Evolutionary conservation across 2,329 filamentous ascomycete species (phyloP).

Genomic region (Aspergillus fumigatus): DNA sequence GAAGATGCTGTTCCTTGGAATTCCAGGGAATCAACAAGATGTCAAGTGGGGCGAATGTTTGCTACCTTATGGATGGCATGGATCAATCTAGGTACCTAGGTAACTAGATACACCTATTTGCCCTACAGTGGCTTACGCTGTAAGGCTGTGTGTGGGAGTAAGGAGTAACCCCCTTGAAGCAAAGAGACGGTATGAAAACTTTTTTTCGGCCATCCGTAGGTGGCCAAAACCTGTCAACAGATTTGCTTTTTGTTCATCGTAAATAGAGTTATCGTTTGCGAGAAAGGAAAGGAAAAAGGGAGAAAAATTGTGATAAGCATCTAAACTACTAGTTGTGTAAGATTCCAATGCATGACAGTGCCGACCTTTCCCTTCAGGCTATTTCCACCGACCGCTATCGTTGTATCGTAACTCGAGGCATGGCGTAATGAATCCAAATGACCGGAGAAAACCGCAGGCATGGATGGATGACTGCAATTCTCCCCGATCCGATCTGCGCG

Average conservation of each 20-base stretch:
- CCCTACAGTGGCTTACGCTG: background rate
- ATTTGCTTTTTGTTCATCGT: background rate
- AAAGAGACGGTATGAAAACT: constrained; percentile 6
- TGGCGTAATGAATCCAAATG: constrained; percentile 21
- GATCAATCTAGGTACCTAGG: background rate
- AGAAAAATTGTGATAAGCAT: constrained; percentile 25
- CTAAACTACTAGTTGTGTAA: constrained; percentile 25
- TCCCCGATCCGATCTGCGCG: constrained; percentile 8
- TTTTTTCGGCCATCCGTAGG: constrained; percentile 5
- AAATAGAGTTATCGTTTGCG: constrained; percentile 21
- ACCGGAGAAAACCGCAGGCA: constrained; percentile 5
- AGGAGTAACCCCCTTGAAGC: background rate
- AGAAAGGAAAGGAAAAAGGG: constrained; percentile 9
- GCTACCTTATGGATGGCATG: background rate
- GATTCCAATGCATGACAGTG: constrained; percentile 33
- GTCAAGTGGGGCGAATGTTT: background rate
- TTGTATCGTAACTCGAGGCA: constrained; percentile 34
- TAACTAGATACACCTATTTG: background rate
- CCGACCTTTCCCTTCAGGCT: constrained; percentile 28
- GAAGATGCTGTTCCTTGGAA: background rate
- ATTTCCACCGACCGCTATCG: constrained; percentile 30
- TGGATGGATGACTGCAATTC: constrained; percentile 3
- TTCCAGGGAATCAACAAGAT: background rate
- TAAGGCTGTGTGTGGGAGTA: background rate
- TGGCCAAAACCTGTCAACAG: background rate